Base-by-base conservation (phyloP, 2,329 filamentous ascomycete species). In the Cercospora citrullina region DNA sequence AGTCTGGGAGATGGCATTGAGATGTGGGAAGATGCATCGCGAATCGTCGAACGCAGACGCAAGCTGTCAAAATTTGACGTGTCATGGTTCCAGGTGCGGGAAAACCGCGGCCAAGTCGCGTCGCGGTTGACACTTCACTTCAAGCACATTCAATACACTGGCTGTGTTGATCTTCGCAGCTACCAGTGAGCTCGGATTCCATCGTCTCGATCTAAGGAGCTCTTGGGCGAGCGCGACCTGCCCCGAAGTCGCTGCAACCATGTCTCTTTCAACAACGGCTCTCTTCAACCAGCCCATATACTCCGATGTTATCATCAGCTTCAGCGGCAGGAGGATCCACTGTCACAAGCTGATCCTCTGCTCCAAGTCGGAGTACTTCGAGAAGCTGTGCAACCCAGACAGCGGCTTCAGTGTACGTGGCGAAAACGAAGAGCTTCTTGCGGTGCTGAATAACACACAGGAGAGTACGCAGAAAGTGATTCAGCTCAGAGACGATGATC, bases 401-500 rank as follows among this genome's bases (percentile, higher is more conserved):
- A 66, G 67, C 36, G n/a, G 57, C 10, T 67, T 67, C 23, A 39
- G 10, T 26, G 67, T 65, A 58, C 10, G 45, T 31, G 3, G 6
- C 18, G 4, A n/a, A 16, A 30, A 8, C 21, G 8, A 21, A 7
- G 51, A 28, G 26, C 36, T 48, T 65, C 36, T 33, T 30, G 5
- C 45, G 12, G 26, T 62, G 9, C 57, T 61, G 28, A 66, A 5
- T 9, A 10, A 10, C 4, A 12, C 5, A 16, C 48, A 66, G 64
- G 39, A 66, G 36, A 63, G 64, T 31, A 33, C 36, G 9, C 42
- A 55, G 16, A 58, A 61, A 6, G 48, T 39, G 10, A 28, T 69
- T n/a, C 60, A 69, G 65, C 57, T 69, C n/a, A 60, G 53, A 21
- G 67, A 69, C 2, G 64, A 69, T 51, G 60, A 69, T 31, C 68